Evolutionary conservation across 148 eudicot species (phyloP).

Genomic region (Limonium bicolor): DNA sequence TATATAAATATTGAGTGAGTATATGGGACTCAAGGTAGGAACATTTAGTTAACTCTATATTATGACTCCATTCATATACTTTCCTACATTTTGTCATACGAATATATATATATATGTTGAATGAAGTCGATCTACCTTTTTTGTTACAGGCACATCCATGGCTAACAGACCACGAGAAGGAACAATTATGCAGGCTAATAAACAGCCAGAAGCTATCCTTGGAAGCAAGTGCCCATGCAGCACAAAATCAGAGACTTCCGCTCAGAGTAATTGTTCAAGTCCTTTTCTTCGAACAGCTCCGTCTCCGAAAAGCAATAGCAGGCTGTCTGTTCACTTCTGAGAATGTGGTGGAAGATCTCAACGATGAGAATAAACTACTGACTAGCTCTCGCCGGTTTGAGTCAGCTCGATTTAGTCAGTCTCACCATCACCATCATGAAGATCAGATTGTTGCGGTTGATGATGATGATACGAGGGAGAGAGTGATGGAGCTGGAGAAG

Average conservation of each 20-base stretch:
- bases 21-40: not conserved
- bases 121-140: not conserved
- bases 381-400: constrained; percentile 6
- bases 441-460: constrained; percentile 19
- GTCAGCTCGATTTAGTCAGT: too few species aligned
- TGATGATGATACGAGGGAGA: constrained; percentile 27
- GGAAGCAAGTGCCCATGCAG: constrained; percentile 40
- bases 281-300: constrained; percentile 39
- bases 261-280: constrained; percentile 35
- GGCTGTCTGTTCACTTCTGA: constrained; percentile 28
- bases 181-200: constrained; percentile 31
- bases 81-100: not conserved
- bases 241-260: constrained; percentile 39
- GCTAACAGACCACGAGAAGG: constrained; percentile 31
- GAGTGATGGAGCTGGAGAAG: constrained; percentile 29
- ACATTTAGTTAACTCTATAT: not conserved
- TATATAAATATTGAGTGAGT: not conserved
- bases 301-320: constrained; percentile 26
- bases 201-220: constrained; percentile 33
- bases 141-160: constrained; percentile 35
- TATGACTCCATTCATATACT: not conserved
- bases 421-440: too few species aligned
- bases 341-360: constrained; percentile 16
- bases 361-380: constrained; percentile 4
- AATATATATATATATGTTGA: not conserved